Conservation (phyloP, 805 yeast species). For the Sungouiozyma intestinalis region DNA sequence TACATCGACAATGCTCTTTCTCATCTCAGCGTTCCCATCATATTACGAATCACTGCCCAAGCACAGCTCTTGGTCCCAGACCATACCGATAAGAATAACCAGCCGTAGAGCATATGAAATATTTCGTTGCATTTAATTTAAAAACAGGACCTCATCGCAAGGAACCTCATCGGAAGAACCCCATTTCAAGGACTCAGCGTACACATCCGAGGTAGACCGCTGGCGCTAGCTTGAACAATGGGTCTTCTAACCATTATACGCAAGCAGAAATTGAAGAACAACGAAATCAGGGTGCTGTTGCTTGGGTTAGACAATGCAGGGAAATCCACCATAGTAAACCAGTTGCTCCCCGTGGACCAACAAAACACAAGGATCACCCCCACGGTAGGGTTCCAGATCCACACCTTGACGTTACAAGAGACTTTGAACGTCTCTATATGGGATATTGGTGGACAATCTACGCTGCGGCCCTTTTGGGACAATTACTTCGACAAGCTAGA, state of each 20-base stretch:
- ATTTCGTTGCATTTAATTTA: too few species aligned
- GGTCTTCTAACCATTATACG: slow-evolving; percentile 71
- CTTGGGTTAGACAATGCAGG: slow-evolving; percentile 90
- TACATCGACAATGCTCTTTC: background rate
- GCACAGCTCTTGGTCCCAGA: too few species aligned
- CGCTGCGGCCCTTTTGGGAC: slow-evolving; percentile 83
- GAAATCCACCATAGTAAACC: slow-evolving; percentile 71
- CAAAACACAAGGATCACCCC: slow-evolving; percentile 52
- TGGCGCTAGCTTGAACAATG: slow-evolving; percentile 35
- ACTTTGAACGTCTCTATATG: slow-evolving; percentile 46
- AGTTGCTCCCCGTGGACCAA: slow-evolving; percentile 32
- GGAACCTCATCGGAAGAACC: too few species aligned
- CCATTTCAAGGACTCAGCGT: too few species aligned
- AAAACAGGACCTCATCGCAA: slow-evolving; percentile 1
- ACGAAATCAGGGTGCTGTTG: slow-evolving; percentile 61
- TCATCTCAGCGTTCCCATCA: background rate
- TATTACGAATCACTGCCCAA: too few species aligned
- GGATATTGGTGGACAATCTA: slow-evolving; percentile 90
- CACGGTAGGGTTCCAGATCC: slow-evolving; percentile 82
- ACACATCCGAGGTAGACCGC: background rate
- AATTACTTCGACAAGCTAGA: slow-evolving; percentile 83
- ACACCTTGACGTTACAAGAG: slow-evolving; percentile 38
- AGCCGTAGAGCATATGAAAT: too few species aligned
- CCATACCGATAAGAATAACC: too few species aligned
- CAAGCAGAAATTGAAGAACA: slow-evolving; percentile 74